phyloP scores from a whole-genome alignment of 73 alveolate species.

The Stentor coeruleus region DNA sequence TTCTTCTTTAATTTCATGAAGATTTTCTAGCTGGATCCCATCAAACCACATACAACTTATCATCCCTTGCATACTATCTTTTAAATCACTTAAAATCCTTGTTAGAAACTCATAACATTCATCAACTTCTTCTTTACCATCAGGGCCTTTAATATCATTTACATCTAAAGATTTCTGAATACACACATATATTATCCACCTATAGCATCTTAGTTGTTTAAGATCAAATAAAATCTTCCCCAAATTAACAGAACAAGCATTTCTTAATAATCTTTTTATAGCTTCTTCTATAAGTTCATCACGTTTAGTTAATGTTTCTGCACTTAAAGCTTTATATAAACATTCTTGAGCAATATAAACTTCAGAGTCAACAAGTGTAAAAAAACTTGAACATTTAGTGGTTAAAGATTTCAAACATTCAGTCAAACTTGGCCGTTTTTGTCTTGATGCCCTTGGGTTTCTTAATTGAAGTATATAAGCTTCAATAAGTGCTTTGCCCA shows the following conservation, averaged over 20 bases:
- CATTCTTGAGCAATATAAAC: constrained; percentile 8
- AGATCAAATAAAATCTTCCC: background rate
- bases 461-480: constrained; percentile 2
- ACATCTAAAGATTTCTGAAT: constrained; percentile 7
- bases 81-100: background rate
- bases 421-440: background rate
- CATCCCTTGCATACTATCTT: background rate
- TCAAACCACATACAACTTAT: background rate
- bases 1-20: background rate
- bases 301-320: background rate
- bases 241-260: constrained; percentile 8
- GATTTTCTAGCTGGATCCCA: background rate
- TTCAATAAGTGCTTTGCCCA: constrained; percentile 15
- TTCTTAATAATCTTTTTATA: constrained; percentile 16
- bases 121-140: background rate
- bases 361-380: constrained; percentile 10
- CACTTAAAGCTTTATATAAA: background rate
- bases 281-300: constrained; percentile 17
- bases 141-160: constrained; percentile 18
- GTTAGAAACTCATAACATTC: background rate
- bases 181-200: background rate
- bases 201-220: background rate
- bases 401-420: background rate
- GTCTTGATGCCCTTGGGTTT: background rate
- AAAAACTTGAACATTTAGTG: background rate